Evolutionary conservation across 1,284 basidiomycete genomes (phyloP), one percentile per base, ranked within the genome.

Genomic region (Marasmius tenuissimus): DNA sequence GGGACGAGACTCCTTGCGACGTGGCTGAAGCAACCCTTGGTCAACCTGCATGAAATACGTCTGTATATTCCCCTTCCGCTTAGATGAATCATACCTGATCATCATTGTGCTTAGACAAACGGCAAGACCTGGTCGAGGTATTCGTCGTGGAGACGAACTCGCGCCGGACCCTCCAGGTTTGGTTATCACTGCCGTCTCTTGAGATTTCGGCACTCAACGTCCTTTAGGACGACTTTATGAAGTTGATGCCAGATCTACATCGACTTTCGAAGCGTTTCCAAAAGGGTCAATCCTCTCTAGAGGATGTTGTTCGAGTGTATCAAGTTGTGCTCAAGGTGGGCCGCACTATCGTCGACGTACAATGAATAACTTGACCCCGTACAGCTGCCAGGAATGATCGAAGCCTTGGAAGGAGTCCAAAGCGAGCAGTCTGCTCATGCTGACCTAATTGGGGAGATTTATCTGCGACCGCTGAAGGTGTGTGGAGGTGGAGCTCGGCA

Each of bases 21-120:
- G 61, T 99, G 97, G 97, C 80, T 99, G 59, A 98, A 98, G 74
- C 97, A 99, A 75, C 97, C 97, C 1, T 79, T 99, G 34, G 88
- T 98, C 47, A 98, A 98, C 72, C 76, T 94, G 20, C 96, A 98
- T 68, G 92, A 96, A 70, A 99, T 99, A 66, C 79, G 93, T 93
- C 65, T 67, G 93, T 83, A 38, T 37, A n/a, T 51, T 52, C 11
- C 1, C 57, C 8, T 14, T 39, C 50, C 50, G 27, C 50, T 27
- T 56, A 60, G 33, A 20, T n/a, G 35, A 66, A 27, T 65, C 18
- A 57, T 57, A 22, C 37, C 14, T 49, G 8, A 27, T 56, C 35
- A 20, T 48, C 27, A 56, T 27, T 27, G 27, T 47, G 47, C 38
- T 0, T 67, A 94, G 94, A 83, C 42, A 91, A 90, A 72, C 81